A percentile compares a stretch with the other conserved stretches of the same genome.
Conservation (phyloP, 75 land plant genomes). For the Cunninghamia lanceolata region DNA sequence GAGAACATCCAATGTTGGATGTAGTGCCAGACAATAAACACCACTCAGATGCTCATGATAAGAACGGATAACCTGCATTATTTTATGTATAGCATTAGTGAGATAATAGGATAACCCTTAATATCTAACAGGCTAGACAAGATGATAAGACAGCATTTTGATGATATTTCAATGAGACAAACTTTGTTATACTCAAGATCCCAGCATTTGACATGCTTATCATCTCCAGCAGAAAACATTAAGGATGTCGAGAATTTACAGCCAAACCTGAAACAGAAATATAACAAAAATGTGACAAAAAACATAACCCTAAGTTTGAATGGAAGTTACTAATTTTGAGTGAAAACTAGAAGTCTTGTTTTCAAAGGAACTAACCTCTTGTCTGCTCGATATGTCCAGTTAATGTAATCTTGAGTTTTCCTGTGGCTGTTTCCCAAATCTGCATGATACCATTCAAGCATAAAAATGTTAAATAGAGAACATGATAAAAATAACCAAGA, state of each 20-base stretch:
- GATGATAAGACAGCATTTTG: constrained; percentile 5
- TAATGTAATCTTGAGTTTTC: constrained; percentile 82
- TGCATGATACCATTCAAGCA: constrained; percentile 16
- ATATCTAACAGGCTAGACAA: neutral
- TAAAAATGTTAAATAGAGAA: neutral
- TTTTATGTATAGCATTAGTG: neutral
- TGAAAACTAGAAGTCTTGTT: constrained; percentile 5
- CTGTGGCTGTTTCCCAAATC: constrained; percentile 95
- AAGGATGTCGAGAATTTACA: constrained; percentile 82
- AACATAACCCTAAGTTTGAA: neutral
- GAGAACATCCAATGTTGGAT: constrained; percentile 92
- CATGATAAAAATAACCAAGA: neutral
- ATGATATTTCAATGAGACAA: neutral
- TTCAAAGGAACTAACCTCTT: constrained; percentile 55
- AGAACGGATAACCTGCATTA: constrained; percentile 85
- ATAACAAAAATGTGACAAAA: neutral
- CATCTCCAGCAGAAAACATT: constrained; percentile 99
- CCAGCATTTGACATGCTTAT: constrained; percentile 99
- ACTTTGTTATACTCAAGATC: constrained; percentile 99
- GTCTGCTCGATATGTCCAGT: constrained; percentile 99
- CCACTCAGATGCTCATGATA: constrained; percentile 99
- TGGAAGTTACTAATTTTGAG: neutral
- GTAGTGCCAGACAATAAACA: constrained; percentile 94
- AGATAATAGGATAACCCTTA: constrained; percentile 1
- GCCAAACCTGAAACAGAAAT: constrained; percentile 74